Evolutionary conservation across 352 stramenopile species (phyloP).

Genomic region (Pythium sp.): DNA sequence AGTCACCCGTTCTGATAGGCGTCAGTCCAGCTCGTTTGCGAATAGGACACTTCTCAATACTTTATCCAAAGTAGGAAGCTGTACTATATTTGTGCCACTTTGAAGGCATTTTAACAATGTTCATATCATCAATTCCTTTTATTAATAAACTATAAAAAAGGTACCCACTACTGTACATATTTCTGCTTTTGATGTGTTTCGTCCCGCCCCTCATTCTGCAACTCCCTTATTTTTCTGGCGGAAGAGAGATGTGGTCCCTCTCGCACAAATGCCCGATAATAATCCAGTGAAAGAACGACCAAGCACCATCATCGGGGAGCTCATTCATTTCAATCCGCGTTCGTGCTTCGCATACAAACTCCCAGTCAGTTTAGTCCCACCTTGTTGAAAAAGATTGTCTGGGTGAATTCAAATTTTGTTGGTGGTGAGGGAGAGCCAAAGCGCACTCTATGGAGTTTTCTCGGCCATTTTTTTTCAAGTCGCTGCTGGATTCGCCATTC

Average conservation of each 20-base stretch:
- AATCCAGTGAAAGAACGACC: not conserved
- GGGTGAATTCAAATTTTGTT: slow-evolving; percentile 6
- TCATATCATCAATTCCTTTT: not conserved
- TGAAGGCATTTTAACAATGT: not conserved
- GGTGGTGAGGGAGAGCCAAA: not conserved
- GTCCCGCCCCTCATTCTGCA: not conserved
- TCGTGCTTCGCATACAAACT: not conserved
- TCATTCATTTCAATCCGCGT: not conserved
- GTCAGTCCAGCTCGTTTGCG: not conserved
- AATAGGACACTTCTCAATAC: not conserved
- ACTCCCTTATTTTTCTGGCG: not conserved
- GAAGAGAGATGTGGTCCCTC: not conserved
- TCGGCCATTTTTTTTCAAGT: not conserved
- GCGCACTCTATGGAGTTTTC: not conserved
- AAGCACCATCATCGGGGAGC: not conserved
- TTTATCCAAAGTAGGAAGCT: not conserved
- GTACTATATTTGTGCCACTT: not conserved
- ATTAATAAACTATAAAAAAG: not conserved
- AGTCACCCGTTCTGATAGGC: not conserved
- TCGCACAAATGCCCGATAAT: not conserved
- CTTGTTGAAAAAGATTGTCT: not conserved
- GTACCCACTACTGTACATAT: not conserved
- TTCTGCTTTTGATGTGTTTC: not conserved
- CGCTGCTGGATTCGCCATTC: not conserved
- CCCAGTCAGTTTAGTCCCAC: not conserved